Percentiles rank a stretch among this genome's conserved stretches.
phyloP scores from a whole-genome alignment of 768 basidiomycete genomes.

The Termitomyces sp. region DNA sequence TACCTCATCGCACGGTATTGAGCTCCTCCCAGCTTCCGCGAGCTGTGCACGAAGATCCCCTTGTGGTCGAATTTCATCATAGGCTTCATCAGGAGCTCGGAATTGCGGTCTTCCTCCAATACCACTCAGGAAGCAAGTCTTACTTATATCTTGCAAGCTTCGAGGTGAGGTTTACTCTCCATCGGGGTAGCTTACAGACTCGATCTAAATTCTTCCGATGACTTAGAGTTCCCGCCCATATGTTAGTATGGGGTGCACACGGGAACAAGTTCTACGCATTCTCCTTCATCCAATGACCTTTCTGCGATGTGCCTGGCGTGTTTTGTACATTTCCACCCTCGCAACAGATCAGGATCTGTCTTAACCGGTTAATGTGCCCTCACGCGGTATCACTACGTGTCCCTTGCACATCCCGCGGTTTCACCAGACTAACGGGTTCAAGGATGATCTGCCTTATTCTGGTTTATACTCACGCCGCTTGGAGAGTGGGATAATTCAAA shows the following conservation, averaged over 20 bases:
- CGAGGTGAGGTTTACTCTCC: too few relatives aligned
- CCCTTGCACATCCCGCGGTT: background rate
- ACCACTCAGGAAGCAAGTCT: background rate
- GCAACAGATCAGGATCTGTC: background rate
- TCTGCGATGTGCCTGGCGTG: background rate
- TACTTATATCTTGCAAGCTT: conserved; percentile 8
- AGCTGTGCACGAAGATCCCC: conserved; percentile 8
- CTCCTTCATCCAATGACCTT: background rate
- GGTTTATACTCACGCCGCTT: conserved; percentile 5
- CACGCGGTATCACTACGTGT: background rate
- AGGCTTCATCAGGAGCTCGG: conserved; percentile 10
- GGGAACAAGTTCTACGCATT: background rate
- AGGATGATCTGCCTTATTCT: background rate
- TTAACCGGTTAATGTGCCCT: background rate
- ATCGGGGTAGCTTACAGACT: background rate
- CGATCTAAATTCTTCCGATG: background rate
- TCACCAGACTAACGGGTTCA: background rate
- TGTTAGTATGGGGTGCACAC: background rate
- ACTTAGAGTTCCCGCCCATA: background rate
- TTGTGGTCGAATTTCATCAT: conserved; percentile 1
- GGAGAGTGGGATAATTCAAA: background rate
- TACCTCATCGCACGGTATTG: background rate
- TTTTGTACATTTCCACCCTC: conserved; percentile 1
- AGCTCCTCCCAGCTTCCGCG: background rate
- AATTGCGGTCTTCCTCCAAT: background rate